Evolutionary conservation across 495 filamentous ascomycete species (phyloP).

Genomic region (Aspergillus carlsbadensis): DNA sequence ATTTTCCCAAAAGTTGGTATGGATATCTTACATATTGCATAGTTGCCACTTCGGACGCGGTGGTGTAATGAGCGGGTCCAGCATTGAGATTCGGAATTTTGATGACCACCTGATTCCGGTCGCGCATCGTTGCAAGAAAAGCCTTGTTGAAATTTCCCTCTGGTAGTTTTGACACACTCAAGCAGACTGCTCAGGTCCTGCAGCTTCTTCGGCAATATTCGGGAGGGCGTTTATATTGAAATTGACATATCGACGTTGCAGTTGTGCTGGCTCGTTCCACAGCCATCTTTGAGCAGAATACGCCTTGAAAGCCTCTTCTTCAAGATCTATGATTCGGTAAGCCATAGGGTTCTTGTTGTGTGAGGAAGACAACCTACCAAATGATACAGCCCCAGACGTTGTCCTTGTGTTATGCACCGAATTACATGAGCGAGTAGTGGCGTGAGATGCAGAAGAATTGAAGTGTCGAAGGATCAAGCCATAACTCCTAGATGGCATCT

Average conservation of each 20-base stretch:
- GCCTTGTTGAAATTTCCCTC: conserved; percentile 25
- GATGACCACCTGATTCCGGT: conserved; percentile 21
- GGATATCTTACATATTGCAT: conserved; percentile 18
- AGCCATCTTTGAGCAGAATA: no score
- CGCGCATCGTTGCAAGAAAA: conserved; percentile 19
- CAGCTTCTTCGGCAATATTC: conserved; percentile 10
- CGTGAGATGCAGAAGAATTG: no score
- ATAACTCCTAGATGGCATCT: no score
- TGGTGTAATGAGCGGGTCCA: conserved; percentile 15
- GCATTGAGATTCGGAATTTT: conserved; percentile 20
- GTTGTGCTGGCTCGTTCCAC: conserved; percentile 18
- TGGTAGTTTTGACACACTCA: conserved; percentile 18
- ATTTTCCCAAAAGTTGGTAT: no score
- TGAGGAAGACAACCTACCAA: no score
- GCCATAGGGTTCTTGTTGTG: no score
- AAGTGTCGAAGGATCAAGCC: no score
- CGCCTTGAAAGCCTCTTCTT: no score
- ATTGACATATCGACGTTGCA: conserved; percentile 7
- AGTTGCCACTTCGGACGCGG: conserved; percentile 33
- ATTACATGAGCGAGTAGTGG: no score
- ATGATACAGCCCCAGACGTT: no score
- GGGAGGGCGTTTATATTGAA: conserved; percentile 26
- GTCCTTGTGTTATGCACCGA: no score
- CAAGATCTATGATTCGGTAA: no score
- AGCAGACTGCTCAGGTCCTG: conserved; percentile 11